These are phyloP conservation scores for Tuber brumale DNA, from an alignment of 495 filamentous ascomycete genomes.

Conservation along the genomic window DNA sequence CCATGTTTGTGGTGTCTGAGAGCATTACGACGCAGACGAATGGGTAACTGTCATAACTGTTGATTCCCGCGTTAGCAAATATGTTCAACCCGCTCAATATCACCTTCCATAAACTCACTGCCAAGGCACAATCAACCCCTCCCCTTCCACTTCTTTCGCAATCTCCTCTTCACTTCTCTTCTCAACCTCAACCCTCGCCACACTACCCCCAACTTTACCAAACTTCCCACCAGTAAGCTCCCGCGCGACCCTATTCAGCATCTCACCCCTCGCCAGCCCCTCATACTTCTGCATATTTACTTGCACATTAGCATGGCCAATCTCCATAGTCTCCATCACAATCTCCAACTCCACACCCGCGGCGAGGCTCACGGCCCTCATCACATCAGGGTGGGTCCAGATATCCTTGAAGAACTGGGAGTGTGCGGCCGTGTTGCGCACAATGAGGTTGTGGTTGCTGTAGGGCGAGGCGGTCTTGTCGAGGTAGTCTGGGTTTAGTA, in stretches of 20 bases:
- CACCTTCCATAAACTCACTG: constrained; percentile 36
- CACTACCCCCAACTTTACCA: constrained; percentile 17
- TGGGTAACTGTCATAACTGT: constrained; percentile 43
- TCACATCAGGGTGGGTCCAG: constrained; percentile 42
- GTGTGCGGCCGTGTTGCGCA: constrained; percentile 40
- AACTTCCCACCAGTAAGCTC: constrained; percentile 32
- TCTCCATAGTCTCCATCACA: constrained; percentile 42
- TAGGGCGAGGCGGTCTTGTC: constrained; percentile 15
- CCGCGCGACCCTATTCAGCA: constrained; percentile 27
- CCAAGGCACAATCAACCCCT: constrained; percentile 40
- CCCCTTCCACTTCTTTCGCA: constrained; percentile 5
- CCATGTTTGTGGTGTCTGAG: constrained; percentile 42
- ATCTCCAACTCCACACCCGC: constrained; percentile 39
- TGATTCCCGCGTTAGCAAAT: not conserved
- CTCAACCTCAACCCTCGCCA: not conserved
- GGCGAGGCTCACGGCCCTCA: constrained; percentile 38
- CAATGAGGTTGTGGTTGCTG: constrained; percentile 36
- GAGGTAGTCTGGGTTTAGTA: constrained; percentile 18
- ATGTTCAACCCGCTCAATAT: not conserved
- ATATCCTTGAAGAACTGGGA: constrained; percentile 42
- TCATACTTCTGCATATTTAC: constrained; percentile 24
- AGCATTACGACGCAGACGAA: constrained; percentile 45
- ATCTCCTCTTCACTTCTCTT: constrained; percentile 20
- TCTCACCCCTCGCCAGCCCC: constrained; percentile 25
- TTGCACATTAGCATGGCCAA: constrained; percentile 45